Base-by-base conservation (phyloP, 2,329 filamentous ascomycete species). In the Penicillium sp. region DNA sequence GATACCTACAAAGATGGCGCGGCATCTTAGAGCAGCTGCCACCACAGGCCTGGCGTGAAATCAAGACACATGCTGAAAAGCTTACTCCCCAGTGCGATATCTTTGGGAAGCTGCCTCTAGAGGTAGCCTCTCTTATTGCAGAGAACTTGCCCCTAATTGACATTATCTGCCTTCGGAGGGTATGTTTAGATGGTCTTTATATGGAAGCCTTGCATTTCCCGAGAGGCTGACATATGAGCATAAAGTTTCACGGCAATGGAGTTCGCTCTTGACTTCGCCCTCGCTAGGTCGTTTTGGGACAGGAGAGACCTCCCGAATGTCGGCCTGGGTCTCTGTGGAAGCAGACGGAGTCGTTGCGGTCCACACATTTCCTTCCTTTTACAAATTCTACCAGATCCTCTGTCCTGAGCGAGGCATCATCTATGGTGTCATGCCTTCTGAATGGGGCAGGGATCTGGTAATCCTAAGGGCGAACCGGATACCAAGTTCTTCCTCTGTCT, bases 181-280 rank as follows among this genome's bases (percentile, higher is more conserved):
- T 75, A 73, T 16, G 37, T 7, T 18, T 9, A 59, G 36, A 22
- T 37, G 14, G 33, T n/a, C 14, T 36, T 36, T 18, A 27, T 27
- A 22, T 22, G 22, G 22, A 24, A 10, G 22, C n/a, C 44, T 10
- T 16, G 16, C 31, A 6, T 24, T 44, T 4, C 27, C 4, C 11
- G 4, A n/a, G 41, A 27, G 24, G 27, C 27, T 47, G 31, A 47
- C 16, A 18, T 33, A 18, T 7, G 6, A 13, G 43, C 40, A n/a
- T 31, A 50, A 75, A 72, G 73, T 77, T 50, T 76, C 73, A 11
- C 71, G 60, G 59, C 64, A 60, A 55, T 77, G 75, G 74, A 54
- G 63, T 9, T 43, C 58, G 18, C 18, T 75, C n/a, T 59, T 76
- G 13, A 71, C 71, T 14, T 72, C 69, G 1, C 53, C 60, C 6